Evolutionary conservation across 805 yeast genomes (phyloP).

Genomic region (Kuraishia hungarica): DNA sequence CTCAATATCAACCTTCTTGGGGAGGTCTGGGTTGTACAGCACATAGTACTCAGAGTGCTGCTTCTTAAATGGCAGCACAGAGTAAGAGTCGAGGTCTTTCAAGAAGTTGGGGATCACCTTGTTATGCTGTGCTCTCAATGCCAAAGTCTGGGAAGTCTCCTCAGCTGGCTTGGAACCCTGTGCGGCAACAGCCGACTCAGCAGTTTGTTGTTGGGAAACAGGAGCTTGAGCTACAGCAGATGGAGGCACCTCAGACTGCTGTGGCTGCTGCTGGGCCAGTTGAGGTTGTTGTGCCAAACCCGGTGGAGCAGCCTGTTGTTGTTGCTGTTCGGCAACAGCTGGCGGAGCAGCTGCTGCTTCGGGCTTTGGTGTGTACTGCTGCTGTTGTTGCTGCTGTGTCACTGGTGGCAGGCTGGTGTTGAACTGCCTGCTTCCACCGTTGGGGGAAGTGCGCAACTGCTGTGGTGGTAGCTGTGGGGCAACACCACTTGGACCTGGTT

Average conservation of each 20-base stretch:
- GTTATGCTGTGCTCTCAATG: conserved; percentile 41
- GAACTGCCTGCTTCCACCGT: conserved; percentile 2
- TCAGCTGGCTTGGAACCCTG: conserved; percentile 6
- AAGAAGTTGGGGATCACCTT: conserved; percentile 79
- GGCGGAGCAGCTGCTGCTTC: not conserved
- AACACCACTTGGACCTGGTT: not conserved
- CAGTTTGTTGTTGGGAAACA: conserved; percentile 9
- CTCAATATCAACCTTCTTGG: conserved; percentile 72
- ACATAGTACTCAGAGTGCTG: conserved; percentile 81
- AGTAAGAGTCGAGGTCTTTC: conserved; percentile 69
- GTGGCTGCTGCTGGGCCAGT: conserved; percentile 13
- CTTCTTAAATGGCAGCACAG: conserved; percentile 72
- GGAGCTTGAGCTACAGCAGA: conserved; percentile 12
- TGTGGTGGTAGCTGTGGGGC: conserved; percentile 2
- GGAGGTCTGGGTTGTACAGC: conserved; percentile 82
- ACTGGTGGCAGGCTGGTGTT: conserved; percentile 1
- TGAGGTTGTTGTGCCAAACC: conserved; percentile 16
- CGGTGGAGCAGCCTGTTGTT: conserved; percentile 11
- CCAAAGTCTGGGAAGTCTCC: conserved; percentile 25
- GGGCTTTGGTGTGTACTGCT: conserved; percentile 4
- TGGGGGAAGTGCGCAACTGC: conserved; percentile 3
- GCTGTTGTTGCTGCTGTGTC: no score
- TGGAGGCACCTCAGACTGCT: conserved; percentile 15
- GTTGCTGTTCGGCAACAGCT: conserved; percentile 4
- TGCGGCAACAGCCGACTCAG: conserved; percentile 9